Conservation (phyloP, 129 eudicot species). For the Lactuca saligna region DNA sequence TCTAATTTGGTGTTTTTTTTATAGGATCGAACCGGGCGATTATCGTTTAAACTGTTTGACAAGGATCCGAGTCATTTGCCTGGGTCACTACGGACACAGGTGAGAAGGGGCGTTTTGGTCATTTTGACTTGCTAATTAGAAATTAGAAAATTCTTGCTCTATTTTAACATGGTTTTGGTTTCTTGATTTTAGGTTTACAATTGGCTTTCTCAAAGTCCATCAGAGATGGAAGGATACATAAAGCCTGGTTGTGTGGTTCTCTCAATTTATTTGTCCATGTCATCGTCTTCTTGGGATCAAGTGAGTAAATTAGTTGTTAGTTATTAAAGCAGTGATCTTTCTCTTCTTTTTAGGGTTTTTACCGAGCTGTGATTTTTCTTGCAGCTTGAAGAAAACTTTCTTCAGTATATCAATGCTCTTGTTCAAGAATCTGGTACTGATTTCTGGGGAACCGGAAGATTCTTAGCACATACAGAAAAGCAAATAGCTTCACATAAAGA, state of each 20-base stretch:
- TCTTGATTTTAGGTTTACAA: slow-evolving; percentile 51
- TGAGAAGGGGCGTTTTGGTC: slow-evolving; percentile 22
- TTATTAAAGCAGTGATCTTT: background rate
- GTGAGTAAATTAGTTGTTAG: slow-evolving; percentile 35
- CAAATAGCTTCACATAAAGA: slow-evolving; percentile 73
- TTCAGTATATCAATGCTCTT: slow-evolving; percentile 50
- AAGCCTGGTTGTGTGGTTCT: slow-evolving; percentile 94
- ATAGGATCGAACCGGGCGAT: slow-evolving; percentile 86
- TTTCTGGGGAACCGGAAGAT: slow-evolving; percentile 81
- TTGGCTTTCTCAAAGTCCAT: slow-evolving; percentile 90
- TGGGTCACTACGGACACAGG: slow-evolving; percentile 74
- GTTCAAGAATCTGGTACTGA: slow-evolving; percentile 43
- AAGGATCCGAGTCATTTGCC: slow-evolving; percentile 96
- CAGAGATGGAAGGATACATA: slow-evolving; percentile 93
- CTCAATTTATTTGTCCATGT: slow-evolving; percentile 70
- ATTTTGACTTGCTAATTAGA: background rate
- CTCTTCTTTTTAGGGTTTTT: slow-evolving; percentile 6
- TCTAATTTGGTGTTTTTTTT: slow-evolving; percentile 1
- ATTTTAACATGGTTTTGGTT: background rate
- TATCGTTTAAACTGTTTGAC: slow-evolving; percentile 77
- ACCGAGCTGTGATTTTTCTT: slow-evolving; percentile 34
- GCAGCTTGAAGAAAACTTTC: slow-evolving; percentile 75
- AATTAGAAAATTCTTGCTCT: background rate
- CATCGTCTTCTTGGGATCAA: slow-evolving; percentile 80
- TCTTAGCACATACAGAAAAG: slow-evolving; percentile 62